Evolutionary conservation across 768 basidiomycete species (phyloP).

Genomic region (Mycena pura): DNA sequence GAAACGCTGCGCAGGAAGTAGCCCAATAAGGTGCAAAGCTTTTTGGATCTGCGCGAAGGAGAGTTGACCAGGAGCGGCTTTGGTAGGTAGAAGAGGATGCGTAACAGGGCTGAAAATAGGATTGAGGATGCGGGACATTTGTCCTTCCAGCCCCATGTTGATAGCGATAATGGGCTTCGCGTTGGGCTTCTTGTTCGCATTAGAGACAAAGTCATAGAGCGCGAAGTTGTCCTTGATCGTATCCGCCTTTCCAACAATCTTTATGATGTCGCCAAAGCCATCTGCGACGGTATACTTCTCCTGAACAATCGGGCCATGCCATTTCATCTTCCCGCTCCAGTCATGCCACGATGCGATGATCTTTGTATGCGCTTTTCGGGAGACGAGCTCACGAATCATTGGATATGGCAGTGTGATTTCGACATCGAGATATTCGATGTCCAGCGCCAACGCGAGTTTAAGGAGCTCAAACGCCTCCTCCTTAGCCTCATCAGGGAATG

Average conservation of each 20-base stretch:
- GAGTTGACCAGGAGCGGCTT: conserved; percentile 94
- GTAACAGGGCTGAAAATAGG: conserved; percentile 88
- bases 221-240: conserved; percentile 79
- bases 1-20: conserved; percentile 75
- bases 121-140: conserved; percentile 90
- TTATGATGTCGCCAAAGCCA: conserved; percentile 85
- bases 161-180: conserved; percentile 91
- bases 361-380: conserved; percentile 72
- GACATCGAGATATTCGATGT: conserved; percentile 92
- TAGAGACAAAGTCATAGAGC: conserved; percentile 73
- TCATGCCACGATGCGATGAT: conserved; percentile 97
- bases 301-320: conserved; percentile 72
- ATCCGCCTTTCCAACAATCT: conserved; percentile 88
- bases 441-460: conserved; percentile 78
- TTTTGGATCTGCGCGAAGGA: conserved; percentile 86
- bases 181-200: conserved; percentile 46
- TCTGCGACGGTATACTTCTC: conserved; percentile 74
- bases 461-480: conserved; percentile 79
- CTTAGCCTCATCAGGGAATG: conserved; percentile 81
- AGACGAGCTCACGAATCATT: conserved; percentile 61
- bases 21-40: conserved; percentile 81
- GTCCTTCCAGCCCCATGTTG: conserved; percentile 91
- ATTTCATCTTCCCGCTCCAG: conserved; percentile 84
- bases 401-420: conserved; percentile 80
- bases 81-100: conserved; percentile 83